Evolutionary conservation across 305 asterid genomes (phyloP).

Genomic region (Plantago coronopus): DNA sequence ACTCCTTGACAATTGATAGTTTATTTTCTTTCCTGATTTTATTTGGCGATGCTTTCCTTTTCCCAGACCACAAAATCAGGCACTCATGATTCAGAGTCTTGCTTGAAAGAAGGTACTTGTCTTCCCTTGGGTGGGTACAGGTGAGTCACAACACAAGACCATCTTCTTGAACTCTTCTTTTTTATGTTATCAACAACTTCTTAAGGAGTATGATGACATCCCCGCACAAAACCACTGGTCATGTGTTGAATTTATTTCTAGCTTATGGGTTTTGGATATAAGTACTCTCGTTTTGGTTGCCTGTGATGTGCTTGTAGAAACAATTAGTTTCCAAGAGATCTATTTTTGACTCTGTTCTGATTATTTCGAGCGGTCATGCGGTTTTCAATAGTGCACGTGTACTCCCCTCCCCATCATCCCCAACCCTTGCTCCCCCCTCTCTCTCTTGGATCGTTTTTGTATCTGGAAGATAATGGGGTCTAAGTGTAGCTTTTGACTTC

Average conservation of each 20-base stretch:
- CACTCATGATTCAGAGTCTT: constrained; percentile 79
- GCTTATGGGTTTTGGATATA: no score
- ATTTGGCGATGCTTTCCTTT: constrained; percentile 18
- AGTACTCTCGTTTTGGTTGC: not conserved
- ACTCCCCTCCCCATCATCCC: no score
- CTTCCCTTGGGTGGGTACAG: constrained; percentile 99
- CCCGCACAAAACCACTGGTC: not conserved
- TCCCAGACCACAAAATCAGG: constrained; percentile 88
- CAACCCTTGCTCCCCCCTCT: no score
- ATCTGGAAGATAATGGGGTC: constrained; percentile 22
- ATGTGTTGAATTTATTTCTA: not conserved
- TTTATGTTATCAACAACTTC: not conserved
- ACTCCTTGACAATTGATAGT: constrained; percentile 6
- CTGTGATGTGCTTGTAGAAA: not conserved
- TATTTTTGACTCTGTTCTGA: not conserved
- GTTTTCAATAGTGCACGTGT: no score
- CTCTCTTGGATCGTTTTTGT: constrained; percentile 17
- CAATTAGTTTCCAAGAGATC: not conserved
- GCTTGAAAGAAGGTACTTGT: constrained; percentile 80
- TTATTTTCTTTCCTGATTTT: constrained; percentile 19
- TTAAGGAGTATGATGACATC: not conserved
- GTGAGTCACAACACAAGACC: constrained; percentile 40
- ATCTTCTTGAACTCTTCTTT: not conserved
- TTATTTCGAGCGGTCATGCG: no score
- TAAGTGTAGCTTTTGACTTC: constrained; percentile 34